Evolutionary conservation across 1,284 basidiomycete species (phyloP).

Genomic region (Irpex sp.): DNA sequence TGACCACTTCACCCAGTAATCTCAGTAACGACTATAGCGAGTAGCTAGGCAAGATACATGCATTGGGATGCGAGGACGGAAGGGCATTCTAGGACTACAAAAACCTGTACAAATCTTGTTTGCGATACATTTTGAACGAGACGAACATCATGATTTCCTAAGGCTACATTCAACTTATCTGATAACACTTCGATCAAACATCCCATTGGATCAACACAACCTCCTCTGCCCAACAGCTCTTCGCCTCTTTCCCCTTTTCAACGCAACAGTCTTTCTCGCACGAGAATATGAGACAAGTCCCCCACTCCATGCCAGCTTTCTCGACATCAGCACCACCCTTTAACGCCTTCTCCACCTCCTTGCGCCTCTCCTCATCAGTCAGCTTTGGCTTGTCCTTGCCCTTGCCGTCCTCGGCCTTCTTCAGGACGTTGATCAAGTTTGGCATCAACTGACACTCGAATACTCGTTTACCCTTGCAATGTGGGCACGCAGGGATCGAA

Average conservation of each 20-base stretch:
- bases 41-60: neutral
- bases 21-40: neutral
- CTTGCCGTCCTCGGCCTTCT: constrained; percentile 24
- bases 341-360: constrained; percentile 46
- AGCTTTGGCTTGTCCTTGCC: constrained; percentile 19
- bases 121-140: too few relatives aligned
- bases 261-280: constrained; percentile 68
- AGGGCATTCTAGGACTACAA: too few relatives aligned
- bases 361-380: constrained; percentile 55
- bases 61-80: neutral
- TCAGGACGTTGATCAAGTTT: constrained; percentile 71
- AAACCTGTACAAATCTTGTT: too few relatives aligned
- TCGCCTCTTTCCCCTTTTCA: constrained; percentile 33
- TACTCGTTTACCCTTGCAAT: constrained; percentile 53
- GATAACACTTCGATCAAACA: constrained; percentile 18
- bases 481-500: constrained; percentile 49
- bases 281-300: constrained; percentile 76
- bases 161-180: neutral
- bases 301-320: constrained; percentile 73
- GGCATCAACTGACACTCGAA: constrained; percentile 89
- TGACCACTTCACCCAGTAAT: neutral
- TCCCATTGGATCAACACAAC: constrained; percentile 73
- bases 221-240: constrained; percentile 68
- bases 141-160: neutral
- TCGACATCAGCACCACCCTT: constrained; percentile 36